These are phyloP conservation scores for Quercus tomentella DNA, from an alignment of 331 rosid species.

Conservation along the genomic window DNA sequence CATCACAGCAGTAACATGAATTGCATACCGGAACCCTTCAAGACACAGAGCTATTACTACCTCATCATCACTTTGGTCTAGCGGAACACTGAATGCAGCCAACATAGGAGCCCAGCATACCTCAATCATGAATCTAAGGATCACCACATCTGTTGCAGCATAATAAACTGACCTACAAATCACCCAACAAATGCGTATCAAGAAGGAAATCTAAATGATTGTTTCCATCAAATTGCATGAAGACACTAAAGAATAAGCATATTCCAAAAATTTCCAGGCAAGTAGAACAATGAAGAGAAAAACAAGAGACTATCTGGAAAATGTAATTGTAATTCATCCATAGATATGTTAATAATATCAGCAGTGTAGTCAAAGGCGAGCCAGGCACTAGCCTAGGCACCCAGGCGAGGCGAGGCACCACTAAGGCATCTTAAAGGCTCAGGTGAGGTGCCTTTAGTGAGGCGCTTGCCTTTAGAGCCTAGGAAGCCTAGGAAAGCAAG, in stretches of 20 bases:
- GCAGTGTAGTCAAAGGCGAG: too few species aligned
- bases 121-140: constrained; percentile 95
- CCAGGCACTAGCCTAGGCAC: too few species aligned
- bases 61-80: constrained; percentile 97
- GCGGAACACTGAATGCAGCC: constrained; percentile 99
- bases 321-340: background rate
- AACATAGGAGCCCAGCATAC: constrained; percentile 99
- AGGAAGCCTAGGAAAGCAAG: too few species aligned
- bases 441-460: too few species aligned
- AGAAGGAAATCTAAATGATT: background rate
- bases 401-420: too few species aligned
- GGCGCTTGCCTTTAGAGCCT: too few species aligned
- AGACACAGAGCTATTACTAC: constrained; percentile 80
- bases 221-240: background rate
- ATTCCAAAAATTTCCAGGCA: background rate
- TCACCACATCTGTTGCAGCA: constrained; percentile 92
- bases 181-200: constrained; percentile 26
- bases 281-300: background rate
- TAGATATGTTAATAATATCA: background rate
- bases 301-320: background rate
- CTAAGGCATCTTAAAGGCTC: too few species aligned
- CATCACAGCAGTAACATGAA: constrained; percentile 94
- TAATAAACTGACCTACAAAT: constrained; percentile 88
- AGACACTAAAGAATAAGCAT: background rate
- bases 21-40: constrained; percentile 90